Percentiles rank a stretch among this genome's conserved stretches.
These are phyloP conservation scores for Colletotrichum sp. DNA, from an alignment of 2,329 filamentous ascomycete species.

Conservation along the genomic window DNA sequence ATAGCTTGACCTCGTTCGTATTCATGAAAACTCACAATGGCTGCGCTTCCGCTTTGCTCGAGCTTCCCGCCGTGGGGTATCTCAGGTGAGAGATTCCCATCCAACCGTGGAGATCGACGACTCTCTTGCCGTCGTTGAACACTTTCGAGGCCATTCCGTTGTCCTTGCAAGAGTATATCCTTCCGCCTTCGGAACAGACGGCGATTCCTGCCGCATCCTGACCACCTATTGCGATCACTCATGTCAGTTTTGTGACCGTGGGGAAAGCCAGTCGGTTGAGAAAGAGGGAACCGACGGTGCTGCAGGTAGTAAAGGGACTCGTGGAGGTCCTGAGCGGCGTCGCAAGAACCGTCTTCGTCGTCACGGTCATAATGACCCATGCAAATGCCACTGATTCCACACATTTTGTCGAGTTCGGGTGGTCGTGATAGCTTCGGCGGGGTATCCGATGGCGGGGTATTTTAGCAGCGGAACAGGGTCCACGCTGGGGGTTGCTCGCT, in stretches of 20 bases:
- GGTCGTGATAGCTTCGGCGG: slow-evolving; percentile 10
- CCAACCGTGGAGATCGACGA: slow-evolving; percentile 8
- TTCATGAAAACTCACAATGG: slow-evolving; percentile 63
- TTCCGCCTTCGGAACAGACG: slow-evolving; percentile 72
- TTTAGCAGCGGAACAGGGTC: slow-evolving; percentile 1
- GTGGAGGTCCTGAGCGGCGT: slow-evolving; percentile 69
- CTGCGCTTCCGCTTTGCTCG: slow-evolving; percentile 78
- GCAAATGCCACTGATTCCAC: slow-evolving; percentile 10
- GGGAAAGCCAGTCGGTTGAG: not conserved
- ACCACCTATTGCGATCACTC: slow-evolving; percentile 48
- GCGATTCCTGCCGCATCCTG: slow-evolving; percentile 91
- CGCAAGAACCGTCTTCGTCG: not conserved
- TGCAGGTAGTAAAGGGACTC: slow-evolving; percentile 76
- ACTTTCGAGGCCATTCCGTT: slow-evolving; percentile 87
- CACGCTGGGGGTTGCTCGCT: not conserved
- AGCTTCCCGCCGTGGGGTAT: slow-evolving; percentile 76
- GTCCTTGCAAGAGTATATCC: slow-evolving; percentile 89
- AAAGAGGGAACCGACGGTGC: slow-evolving; percentile 26
- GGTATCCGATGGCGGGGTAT: slow-evolving; percentile 14
- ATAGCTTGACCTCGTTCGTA: not conserved
- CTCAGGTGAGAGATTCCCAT: slow-evolving; percentile 74
- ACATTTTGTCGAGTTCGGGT: slow-evolving; percentile 1
- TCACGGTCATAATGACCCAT: slow-evolving; percentile 9
- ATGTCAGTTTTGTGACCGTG: not conserved
- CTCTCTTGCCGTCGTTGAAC: slow-evolving; percentile 75